phyloP scores from a whole-genome alignment of 2,329 filamentous ascomycete genomes.

The Periconia sp. region DNA sequence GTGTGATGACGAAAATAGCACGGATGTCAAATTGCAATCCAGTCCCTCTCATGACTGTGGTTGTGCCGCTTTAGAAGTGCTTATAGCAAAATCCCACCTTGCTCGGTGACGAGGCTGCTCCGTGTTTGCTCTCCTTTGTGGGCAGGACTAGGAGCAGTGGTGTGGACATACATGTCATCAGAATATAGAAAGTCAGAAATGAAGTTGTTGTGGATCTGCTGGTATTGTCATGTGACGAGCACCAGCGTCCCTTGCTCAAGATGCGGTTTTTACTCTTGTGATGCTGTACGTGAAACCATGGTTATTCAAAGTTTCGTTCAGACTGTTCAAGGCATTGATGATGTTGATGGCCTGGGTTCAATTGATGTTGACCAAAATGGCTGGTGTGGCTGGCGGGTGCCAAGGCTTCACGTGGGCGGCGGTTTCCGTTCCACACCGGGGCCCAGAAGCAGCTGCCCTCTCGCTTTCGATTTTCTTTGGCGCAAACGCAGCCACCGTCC shows the following conservation, averaged over 20 bases:
- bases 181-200: no score
- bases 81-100: conserved; percentile 46
- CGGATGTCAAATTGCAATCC: conserved; percentile 99
- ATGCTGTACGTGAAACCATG: no score
- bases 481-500: background rate
- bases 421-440: background rate
- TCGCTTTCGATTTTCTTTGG: conserved; percentile 25
- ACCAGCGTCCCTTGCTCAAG: no score
- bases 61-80: conserved; percentile 97
- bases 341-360: no score
- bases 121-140: conserved; percentile 5
- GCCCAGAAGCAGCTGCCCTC: conserved; percentile 8
- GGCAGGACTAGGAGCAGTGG: conserved; percentile 13
- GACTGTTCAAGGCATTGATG: no score
- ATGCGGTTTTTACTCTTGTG: no score
- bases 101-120: conserved; percentile 29
- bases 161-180: conserved; percentile 20
- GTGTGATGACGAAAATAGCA: conserved; percentile 59
- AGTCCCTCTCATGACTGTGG: conserved; percentile 73
- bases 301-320: no score
- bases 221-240: no score
- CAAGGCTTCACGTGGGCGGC: background rate
- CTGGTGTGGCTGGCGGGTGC: conserved; percentile 7
- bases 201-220: no score
- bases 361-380: background rate